Base-by-base conservation (phyloP, 2,329 filamentous ascomycete genomes). In the Stachybotrys echinatus region DNA sequence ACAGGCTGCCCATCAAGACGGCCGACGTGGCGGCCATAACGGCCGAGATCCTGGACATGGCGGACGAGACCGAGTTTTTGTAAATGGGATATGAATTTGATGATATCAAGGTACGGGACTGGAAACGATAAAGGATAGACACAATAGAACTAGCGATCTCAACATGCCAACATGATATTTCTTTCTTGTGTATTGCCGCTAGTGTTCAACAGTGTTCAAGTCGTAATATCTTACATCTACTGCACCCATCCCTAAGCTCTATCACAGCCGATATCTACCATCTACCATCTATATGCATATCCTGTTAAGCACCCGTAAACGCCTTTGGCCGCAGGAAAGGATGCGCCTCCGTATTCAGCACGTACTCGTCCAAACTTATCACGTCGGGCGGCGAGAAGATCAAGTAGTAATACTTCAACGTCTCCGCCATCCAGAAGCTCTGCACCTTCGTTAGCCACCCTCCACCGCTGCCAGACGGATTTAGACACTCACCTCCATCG, bases 361-460 rank as follows among this genome's bases (percentile, higher is more conserved):
- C 80, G 75, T 79, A 84, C 50, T 80, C 71, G 63, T 87, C 83
- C 56, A 87, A 65, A 58, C 75, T 82, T 17, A 84, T 68, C 22
- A 82, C 63, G 50, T 76, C 71, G 52, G 80, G 81, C 39, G 84
- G 80, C 27, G 73, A 73, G 60, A 85, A 86, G 8, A 84, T 73
- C 50, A 87, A 66, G 53, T 81, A 86, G 55, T 84, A 84, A 63
- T 86, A 86, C 64, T 86, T 86, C 47, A 86, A 66, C 55, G 83
- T 85, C 67, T 86, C 82, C 2, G 81, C 81, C 37, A 87, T 72
- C 85, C 86, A 89, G 64, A 89, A 89, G 53, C 83, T 87, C 72
- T 59, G 51, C 47, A 51, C 44, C n/a, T 20, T 45, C 43, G 19
- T 45, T 20, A 31, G 48, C 34, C 21, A 21, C 22, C 21, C 18